Percentiles rank a stretch among this genome's conserved stretches.
Evolutionary conservation across 1,284 basidiomycete species (phyloP).

Genomic region (Microbotryum intermedium): DNA sequence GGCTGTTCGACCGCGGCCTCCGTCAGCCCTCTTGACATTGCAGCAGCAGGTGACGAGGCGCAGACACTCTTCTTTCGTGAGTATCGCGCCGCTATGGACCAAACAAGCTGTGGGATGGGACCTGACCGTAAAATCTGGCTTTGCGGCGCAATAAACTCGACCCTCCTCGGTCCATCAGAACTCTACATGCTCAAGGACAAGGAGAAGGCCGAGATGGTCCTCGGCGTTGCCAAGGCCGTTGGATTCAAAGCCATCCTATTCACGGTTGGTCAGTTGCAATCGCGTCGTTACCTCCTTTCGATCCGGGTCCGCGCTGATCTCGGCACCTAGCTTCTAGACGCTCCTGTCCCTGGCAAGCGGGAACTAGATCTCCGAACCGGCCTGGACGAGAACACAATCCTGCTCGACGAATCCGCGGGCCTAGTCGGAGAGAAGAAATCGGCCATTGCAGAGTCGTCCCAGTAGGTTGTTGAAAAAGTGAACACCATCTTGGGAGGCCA

Average conservation of each 20-base stretch:
- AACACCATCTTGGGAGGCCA: too few species aligned
- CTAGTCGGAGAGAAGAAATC: conserved; percentile 1
- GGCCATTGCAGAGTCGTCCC: conserved; percentile 9
- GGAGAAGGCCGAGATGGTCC: conserved; percentile 56
- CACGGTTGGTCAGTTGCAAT: conserved; percentile 49
- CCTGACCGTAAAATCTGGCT: too few species aligned
- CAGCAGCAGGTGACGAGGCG: too few species aligned
- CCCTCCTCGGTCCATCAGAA: conserved; percentile 37
- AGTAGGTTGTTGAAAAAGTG: conserved; percentile 1
- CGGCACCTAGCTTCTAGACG: conserved; percentile 46
- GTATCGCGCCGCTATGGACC: too few species aligned
- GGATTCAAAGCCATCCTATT: conserved; percentile 80
- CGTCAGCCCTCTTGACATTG: too few species aligned
- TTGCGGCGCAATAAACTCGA: too few species aligned
- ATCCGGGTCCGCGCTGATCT: too few species aligned
- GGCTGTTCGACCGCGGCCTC: neutral
- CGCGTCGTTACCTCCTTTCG: too few species aligned
- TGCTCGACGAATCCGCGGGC: neutral
- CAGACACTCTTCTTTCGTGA: conserved; percentile 13
- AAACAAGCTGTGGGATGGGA: too few species aligned
- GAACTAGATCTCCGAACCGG: conserved; percentile 57
- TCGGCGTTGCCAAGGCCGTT: conserved; percentile 58
- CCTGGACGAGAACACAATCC: conserved; percentile 29
- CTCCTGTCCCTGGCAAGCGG: conserved; percentile 71
- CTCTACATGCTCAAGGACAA: conserved; percentile 76